Conservation (phyloP, 108 stramenopile genomes). For the Pseudonitzschia multiseries region DNA sequence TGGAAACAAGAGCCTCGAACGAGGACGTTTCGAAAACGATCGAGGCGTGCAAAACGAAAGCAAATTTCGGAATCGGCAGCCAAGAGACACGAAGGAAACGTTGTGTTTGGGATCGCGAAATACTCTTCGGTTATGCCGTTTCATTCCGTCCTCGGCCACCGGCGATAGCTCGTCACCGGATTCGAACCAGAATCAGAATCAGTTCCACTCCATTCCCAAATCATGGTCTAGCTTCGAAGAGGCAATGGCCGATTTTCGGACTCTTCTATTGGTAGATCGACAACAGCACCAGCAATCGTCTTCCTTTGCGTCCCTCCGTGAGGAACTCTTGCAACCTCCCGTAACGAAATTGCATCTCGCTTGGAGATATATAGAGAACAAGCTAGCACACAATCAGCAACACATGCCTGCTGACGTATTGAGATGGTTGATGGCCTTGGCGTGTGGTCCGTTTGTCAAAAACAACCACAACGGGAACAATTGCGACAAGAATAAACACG, state of each 20-base stretch:
- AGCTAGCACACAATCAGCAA: background rate
- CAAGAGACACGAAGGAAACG: conserved; percentile 1
- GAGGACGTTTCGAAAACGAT: background rate
- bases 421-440: conserved; percentile 13
- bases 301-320: background rate
- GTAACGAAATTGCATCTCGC: background rate
- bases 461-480: background rate
- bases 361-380: background rate
- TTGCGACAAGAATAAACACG: background rate
- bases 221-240: conserved; percentile 9
- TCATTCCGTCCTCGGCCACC: too few species aligned
- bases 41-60: background rate
- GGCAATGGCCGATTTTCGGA: background rate
- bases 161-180: background rate
- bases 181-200: too few species aligned
- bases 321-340: background rate
- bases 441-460: conserved; percentile 10
- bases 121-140: background rate
- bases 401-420: background rate
- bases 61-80: background rate
- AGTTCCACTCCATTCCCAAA: background rate
- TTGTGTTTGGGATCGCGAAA: conserved; percentile 12
- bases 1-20: background rate
- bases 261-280: background rate
- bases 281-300: conserved; percentile 2